Conservation (phyloP, 768 basidiomycete genomes). For the Boletus tomentosulus region DNA sequence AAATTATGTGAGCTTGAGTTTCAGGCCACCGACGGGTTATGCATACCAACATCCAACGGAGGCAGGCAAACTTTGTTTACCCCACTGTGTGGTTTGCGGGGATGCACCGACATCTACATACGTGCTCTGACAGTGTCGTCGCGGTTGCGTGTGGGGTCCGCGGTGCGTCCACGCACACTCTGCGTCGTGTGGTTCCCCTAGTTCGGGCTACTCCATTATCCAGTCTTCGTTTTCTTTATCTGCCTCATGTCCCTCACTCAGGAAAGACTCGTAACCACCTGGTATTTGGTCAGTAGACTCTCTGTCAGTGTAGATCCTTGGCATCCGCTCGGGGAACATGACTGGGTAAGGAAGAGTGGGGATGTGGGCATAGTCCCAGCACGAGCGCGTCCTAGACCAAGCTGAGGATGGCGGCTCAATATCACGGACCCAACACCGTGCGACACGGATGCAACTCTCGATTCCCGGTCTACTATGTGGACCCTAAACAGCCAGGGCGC, state of each 20-base stretch:
- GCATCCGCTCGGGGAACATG: slow-evolving; percentile 24
- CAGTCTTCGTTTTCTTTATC: slow-evolving; percentile 33
- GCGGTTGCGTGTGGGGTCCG: no score
- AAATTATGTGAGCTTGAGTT: no score
- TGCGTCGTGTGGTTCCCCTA: slow-evolving; percentile 54
- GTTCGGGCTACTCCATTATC: slow-evolving; percentile 42
- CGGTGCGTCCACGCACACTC: no score
- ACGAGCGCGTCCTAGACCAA: slow-evolving; percentile 34
- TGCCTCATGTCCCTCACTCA: slow-evolving; percentile 28
- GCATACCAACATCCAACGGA: no score
- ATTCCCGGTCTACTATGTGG: slow-evolving; percentile 64
- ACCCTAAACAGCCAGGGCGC: slow-evolving; percentile 37
- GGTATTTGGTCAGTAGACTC: slow-evolving; percentile 25
- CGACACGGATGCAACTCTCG: slow-evolving; percentile 54
- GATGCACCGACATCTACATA: background rate
- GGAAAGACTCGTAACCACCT: slow-evolving; percentile 29
- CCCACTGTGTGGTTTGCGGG: background rate
- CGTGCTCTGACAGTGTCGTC: no score
- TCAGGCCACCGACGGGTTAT: background rate
- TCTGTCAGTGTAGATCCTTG: slow-evolving; percentile 28
- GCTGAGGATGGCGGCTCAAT: slow-evolving; percentile 41
- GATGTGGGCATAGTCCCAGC: slow-evolving; percentile 39
- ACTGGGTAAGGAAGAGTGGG: slow-evolving; percentile 35
- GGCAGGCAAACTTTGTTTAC: background rate
- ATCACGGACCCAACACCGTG: slow-evolving; percentile 34